Evolutionary conservation across 2,329 filamentous ascomycete species (phyloP), one percentile per base, ranked within the genome.

Genomic region (Colletotrichum paranaense): DNA sequence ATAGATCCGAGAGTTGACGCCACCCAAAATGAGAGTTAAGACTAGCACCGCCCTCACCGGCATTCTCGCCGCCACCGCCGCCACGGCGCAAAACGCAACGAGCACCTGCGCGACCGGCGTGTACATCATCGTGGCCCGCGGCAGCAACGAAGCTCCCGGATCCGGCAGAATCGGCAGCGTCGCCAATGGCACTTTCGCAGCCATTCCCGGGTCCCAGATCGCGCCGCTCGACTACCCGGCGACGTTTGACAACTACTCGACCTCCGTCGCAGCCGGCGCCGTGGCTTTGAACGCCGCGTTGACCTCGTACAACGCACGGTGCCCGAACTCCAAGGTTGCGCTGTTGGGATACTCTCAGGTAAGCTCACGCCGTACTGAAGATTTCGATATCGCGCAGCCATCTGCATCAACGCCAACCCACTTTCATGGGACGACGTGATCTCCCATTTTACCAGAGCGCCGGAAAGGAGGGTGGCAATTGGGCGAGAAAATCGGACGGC

Each of bases 281-380:
- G 55, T 78, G 55, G 78, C 76, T 42, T 72, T 85, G 78, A 81
- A 78, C 22, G 56, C 76, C 32, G 76, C 77, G 60, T 71, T 86
- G 53, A 74, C 75, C 14, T 69, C 76, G 26, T 85, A 86, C 72
- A 75, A 77, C 74, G 62, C 77, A 35, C 76, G 76, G 5, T 86
- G 84, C 52, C 83, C 84, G 8, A 74, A 80, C n/a, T 78, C 78
- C 66, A 84, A 85, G 77, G 78, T 86, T 60, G 84, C 82, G 5
- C 75, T 86, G 35, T 60, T 86, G 57, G 84, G 84, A 1, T 86
- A 83, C 72, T 86, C 84, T 2, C 84, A 86, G 80, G 82, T 81
- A 72, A 32, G 77, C 26, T 30, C 5, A 9, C n/a, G 52, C 30
- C 57, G 49, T 30, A 68, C 22, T 4, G 22, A 58, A 35, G 55